These are phyloP conservation scores for Phytophthora citricola DNA, from an alignment of 352 stramenopile species.

Conservation along the genomic window DNA sequence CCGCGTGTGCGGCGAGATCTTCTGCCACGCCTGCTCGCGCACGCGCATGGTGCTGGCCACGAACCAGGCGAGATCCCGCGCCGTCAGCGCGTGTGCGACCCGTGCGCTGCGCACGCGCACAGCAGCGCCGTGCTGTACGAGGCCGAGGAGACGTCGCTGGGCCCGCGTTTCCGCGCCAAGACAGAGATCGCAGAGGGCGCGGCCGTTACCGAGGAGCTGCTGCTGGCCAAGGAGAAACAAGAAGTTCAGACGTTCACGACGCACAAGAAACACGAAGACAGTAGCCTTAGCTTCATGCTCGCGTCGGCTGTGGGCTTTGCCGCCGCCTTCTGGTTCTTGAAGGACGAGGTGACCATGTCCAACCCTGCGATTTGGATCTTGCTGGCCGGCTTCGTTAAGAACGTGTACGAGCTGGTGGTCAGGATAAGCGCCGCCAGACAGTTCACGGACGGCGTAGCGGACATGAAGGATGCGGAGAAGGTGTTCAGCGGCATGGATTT, in stretches of 20 bases:
- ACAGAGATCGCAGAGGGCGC: conserved; percentile 35
- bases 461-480: conserved; percentile 42
- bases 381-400: conserved; percentile 73
- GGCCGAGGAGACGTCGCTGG: conserved; percentile 43
- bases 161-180: conserved; percentile 40
- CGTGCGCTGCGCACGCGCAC: conserved; percentile 65
- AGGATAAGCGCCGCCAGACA: conserved; percentile 34
- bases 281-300: conserved; percentile 60
- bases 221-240: conserved; percentile 16
- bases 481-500: conserved; percentile 50
- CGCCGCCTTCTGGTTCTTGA: conserved; percentile 81
- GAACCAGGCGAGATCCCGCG: conserved; percentile 65
- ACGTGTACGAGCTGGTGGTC: conserved; percentile 61
- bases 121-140: conserved; percentile 75
- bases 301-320: conserved; percentile 68
- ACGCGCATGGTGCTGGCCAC: conserved; percentile 83
- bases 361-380: conserved; percentile 86
- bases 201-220: conserved; percentile 33
- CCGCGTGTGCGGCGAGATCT: conserved; percentile 84
- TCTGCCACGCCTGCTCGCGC: conserved; percentile 82
- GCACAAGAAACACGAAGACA: conserved; percentile 17
- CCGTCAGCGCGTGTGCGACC: conserved; percentile 81
- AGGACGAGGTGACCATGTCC: conserved; percentile 72
- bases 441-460: conserved; percentile 37
- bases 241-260: not conserved